Evolutionary conservation across 768 basidiomycete genomes (phyloP).

Genomic region (Trametes cubensis): DNA sequence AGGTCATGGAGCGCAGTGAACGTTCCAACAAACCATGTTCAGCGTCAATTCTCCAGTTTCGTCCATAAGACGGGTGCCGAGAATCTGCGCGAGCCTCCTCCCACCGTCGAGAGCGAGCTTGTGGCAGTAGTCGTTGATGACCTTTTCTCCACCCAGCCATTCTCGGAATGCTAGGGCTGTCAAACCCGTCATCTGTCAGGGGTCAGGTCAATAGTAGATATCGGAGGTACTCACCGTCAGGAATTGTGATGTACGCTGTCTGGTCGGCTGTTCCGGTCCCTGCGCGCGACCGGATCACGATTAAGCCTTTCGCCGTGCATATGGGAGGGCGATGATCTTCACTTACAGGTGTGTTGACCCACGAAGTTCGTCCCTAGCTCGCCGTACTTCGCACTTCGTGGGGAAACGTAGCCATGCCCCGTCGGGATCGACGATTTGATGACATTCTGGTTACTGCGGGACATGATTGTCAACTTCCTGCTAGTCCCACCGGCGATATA

Average conservation of each 20-base stretch:
- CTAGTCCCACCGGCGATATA: neutral
- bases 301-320: too few species aligned
- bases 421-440: constrained; percentile 65
- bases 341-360: constrained; percentile 30
- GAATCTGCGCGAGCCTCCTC: constrained; percentile 53
- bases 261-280: constrained; percentile 70
- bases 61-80: constrained; percentile 68
- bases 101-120: constrained; percentile 70
- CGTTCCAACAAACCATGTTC: constrained; percentile 58
- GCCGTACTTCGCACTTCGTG: constrained; percentile 21
- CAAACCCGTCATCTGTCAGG: too few species aligned
- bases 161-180: constrained; percentile 73
- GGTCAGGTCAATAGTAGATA: neutral
- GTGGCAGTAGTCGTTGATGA: constrained; percentile 73
- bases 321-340: neutral
- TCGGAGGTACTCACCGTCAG: constrained; percentile 44
- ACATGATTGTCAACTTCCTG: too few species aligned
- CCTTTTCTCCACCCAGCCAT: constrained; percentile 74
- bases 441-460: constrained; percentile 60
- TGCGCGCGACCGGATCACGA: constrained; percentile 27
- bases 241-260: constrained; percentile 56
- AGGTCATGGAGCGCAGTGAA: neutral
- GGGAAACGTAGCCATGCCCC: constrained; percentile 52
- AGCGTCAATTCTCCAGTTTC: constrained; percentile 60
- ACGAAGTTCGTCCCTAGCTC: constrained; percentile 26